Conservation (phyloP, 345 rosid species). For the Salix dunnii region DNA sequence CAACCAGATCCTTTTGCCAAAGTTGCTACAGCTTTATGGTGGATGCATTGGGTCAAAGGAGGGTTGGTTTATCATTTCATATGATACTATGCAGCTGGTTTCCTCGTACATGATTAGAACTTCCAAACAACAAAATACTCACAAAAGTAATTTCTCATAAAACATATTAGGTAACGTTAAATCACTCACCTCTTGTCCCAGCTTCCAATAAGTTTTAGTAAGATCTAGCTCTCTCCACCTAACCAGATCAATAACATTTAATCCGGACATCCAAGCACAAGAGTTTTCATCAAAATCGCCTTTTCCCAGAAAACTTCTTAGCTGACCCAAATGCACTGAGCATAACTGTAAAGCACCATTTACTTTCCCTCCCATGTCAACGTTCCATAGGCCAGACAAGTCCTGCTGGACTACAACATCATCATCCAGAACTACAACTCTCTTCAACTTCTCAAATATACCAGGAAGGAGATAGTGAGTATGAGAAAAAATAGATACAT, state of each 20-base stretch:
- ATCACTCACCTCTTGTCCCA: conserved; percentile 54
- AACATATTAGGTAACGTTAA: background rate
- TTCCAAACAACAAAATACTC: background rate
- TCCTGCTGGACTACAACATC: conserved; percentile 88
- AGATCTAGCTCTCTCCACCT: conserved; percentile 63
- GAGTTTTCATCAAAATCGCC: conserved; percentile 37
- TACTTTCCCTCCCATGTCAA: conserved; percentile 79
- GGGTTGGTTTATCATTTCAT: background rate
- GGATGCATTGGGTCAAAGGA: background rate
- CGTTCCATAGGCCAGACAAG: conserved; percentile 66
- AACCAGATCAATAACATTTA: conserved; percentile 73
- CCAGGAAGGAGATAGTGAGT: conserved; percentile 78
- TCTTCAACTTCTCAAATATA: conserved; percentile 60
- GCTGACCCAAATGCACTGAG: conserved; percentile 65
- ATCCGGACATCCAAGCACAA: conserved; percentile 92
- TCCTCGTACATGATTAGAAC: conserved; percentile 2
- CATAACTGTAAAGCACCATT: conserved; percentile 70
- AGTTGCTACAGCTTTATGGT: background rate
- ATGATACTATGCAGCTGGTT: background rate
- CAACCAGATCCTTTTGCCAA: background rate
- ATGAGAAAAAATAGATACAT: conserved; percentile 68
- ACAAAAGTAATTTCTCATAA: background rate
- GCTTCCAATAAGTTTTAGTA: conserved; percentile 54
- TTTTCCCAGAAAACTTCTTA: conserved; percentile 45
- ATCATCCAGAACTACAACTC: conserved; percentile 77